Base-by-base conservation (phyloP, 2,329 filamentous ascomycete genomes). In the Lachnellula hyalina region DNA sequence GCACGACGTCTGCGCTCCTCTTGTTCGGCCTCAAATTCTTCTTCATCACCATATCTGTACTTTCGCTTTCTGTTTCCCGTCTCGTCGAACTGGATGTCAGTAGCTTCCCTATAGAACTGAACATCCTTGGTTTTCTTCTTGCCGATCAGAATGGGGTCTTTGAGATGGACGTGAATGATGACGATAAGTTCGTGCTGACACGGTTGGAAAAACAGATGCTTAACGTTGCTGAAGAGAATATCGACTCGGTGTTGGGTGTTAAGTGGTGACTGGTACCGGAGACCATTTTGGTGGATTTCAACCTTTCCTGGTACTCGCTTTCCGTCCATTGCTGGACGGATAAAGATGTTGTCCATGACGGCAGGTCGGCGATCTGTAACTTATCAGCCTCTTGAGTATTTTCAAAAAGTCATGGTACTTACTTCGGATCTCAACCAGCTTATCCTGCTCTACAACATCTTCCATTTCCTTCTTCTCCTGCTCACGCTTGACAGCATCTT, bases 401-500 rank as follows among this genome's bases (percentile, higher is more conserved):
- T 21, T 2, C 23, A 15, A 48, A 15, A 11, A 9, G 6, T 38
- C 15, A 19, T 5, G 32, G 6, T 15, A 76, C 85, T 76, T 77
- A 90, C 89, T 96, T 77, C 94, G 82, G 63, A 97, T 92, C 69
- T 96, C 92, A 63, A 95, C 79, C 51, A 99, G 83, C 76, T 99
- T 99, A 71, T 99, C 94, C 72, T 99, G 94, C 73, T 97, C 94
- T 5, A 99, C 92, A 21, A 99, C 94, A 72, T 99, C 94, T 70
- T 99, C 94, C 88, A 99, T 88, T 65, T 99, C 93, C 76, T 99
- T 99, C 83, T 97, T 96, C 73, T 96, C 93, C 67, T 96, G 92
- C 72, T 99, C 94, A 65, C 90, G 89, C 73, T 96, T 92, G 42
- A 90, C 83, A 5, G 89, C 85, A 63, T 93, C 90, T 70, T 94